Evolutionary conservation across 192 early-diverging fungal species (phyloP), one percentile per base, ranked within the genome.

Genomic region (Entomortierella parvispora): DNA sequence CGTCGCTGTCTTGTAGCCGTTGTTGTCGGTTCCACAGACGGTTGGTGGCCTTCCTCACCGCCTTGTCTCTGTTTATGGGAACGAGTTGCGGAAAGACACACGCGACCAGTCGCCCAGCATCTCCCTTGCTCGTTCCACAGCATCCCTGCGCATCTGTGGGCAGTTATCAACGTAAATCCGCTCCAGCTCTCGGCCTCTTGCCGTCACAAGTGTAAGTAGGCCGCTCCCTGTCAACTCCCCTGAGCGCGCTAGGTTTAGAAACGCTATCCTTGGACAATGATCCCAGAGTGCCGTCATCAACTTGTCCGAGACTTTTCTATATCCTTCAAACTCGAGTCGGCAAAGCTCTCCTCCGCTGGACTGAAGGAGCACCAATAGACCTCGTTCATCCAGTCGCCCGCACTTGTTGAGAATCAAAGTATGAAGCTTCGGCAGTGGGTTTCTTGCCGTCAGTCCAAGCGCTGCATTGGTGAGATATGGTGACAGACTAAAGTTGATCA

Each of bases 401-500:
- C 72, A 76, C 20, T 52, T 61, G 47, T 63, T 76, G 28, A 76
- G 45, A 15, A 68, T 54, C 31, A 76, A 45, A 2, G 58, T 68
- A 22, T 76, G 72, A 2, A 76, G 53, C 4, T 37, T 18, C 7
- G 65, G 65, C 20, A 76, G 55, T 58, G 43, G 2, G 51, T 57
- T 1, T 43, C 28, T n/a, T 62, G 28, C 33, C 56, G 33, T n/a
- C n/a, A n/a, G 4, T 25, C 52, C 2, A 76, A 47, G 3, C 72
- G 58, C 3, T 76, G 37, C n/a, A 18, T 22, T 54, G 14, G 72
- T 76, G n/a, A 76, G 40, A 42, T 76, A 76, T 2, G 72, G 64
- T 12, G 72, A 68, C 10, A 40, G 66, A 25, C 65, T 76, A 6
- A 76, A 57, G 29, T 76, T 58, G 20, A 76, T 58, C 72, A 76